Evolutionary conservation across 2,329 filamentous ascomycete genomes (phyloP).

Genomic region (Aspergillus eucalypticola): DNA sequence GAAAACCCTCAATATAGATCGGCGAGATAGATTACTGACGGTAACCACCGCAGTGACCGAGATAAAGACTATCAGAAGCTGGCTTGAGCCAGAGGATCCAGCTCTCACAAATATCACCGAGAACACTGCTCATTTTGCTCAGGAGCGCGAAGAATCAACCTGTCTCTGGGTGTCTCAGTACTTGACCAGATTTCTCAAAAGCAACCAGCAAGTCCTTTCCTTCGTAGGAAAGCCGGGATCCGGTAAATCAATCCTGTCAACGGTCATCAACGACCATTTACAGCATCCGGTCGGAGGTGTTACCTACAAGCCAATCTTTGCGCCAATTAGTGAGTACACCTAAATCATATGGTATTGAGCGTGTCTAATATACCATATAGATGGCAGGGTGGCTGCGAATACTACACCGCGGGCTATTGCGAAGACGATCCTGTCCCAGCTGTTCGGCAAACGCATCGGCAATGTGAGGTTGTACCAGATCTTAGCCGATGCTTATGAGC

Average conservation of each 20-base stretch:
- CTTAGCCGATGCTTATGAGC: slow-evolving; percentile 34
- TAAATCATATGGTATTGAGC: no score
- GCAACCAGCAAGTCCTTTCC: slow-evolving; percentile 46
- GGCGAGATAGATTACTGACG: no score
- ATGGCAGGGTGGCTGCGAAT: slow-evolving; percentile 34
- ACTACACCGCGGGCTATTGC: slow-evolving; percentile 33
- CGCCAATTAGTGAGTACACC: slow-evolving; percentile 36
- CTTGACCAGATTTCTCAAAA: slow-evolving; percentile 51
- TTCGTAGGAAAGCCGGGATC: slow-evolving; percentile 45
- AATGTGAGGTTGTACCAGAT: slow-evolving; percentile 39
- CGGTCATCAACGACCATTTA: slow-evolving; percentile 42
- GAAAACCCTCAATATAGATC: no score
- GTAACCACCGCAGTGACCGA: slow-evolving; percentile 23
- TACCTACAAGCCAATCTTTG: slow-evolving; percentile 36
- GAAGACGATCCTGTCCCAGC: slow-evolving; percentile 39
- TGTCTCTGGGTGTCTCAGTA: slow-evolving; percentile 56
- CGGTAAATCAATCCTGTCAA: slow-evolving; percentile 41
- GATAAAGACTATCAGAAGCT: slow-evolving; percentile 34
- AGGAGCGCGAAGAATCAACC: slow-evolving; percentile 53
- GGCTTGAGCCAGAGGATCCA: slow-evolving; percentile 50
- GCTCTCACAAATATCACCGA: slow-evolving; percentile 47
- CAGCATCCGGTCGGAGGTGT: slow-evolving; percentile 40
- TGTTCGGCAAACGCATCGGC: slow-evolving; percentile 41
- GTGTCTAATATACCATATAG: slow-evolving; percentile 14
- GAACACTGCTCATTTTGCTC: slow-evolving; percentile 45